Percentiles rank a stretch among this genome's conserved stretches.
These are phyloP conservation scores for Exobasidium cylindrosporum DNA, from an alignment of 1,284 basidiomycete species.

Conservation along the genomic window DNA sequence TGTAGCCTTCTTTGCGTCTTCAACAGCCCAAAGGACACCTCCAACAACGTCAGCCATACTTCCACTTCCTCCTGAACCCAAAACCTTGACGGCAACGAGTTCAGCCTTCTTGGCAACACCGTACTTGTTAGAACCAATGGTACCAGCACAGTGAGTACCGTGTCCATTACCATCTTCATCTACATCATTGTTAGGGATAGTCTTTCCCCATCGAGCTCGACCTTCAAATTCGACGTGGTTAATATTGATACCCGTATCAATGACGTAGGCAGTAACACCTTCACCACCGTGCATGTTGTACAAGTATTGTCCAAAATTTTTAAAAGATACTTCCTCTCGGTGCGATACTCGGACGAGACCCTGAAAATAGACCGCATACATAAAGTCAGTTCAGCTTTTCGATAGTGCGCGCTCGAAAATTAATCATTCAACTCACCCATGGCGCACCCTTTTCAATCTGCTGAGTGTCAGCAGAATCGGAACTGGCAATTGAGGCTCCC, in stretches of 20 bases:
- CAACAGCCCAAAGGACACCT: slow-evolving; percentile 68
- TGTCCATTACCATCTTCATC: slow-evolving; percentile 71
- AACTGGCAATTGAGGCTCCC: slow-evolving; percentile 26
- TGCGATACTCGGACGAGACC: slow-evolving; percentile 95
- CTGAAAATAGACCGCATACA: slow-evolving; percentile 13
- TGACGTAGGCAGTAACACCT: slow-evolving; percentile 78
- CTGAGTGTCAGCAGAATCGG: slow-evolving; percentile 34
- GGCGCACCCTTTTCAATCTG: slow-evolving; percentile 71
- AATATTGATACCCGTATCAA: slow-evolving; percentile 81
- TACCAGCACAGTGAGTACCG: slow-evolving; percentile 69
- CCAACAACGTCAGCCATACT: slow-evolving; percentile 89
- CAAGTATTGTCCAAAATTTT: slow-evolving; percentile 83
- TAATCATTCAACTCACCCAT: slow-evolving; percentile 65
- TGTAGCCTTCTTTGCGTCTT: slow-evolving; percentile 63
- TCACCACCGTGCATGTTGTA: slow-evolving; percentile 75
- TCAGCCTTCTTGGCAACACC: slow-evolving; percentile 94
- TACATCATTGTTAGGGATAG: slow-evolving; percentile 63
- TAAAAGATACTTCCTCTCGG: slow-evolving; percentile 70
- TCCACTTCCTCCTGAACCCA: slow-evolving; percentile 87
- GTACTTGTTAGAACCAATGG: slow-evolving; percentile 69
- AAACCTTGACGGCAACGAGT: slow-evolving; percentile 94
- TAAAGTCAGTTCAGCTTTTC: no score
- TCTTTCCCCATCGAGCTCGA: slow-evolving; percentile 63
- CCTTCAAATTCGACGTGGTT: slow-evolving; percentile 83
- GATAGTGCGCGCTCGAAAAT: slow-evolving; percentile 47